Evolutionary conservation across 805 yeast genomes (phyloP), one percentile per base, ranked within the genome.

Genomic region (Teunomyces gatunensis): DNA sequence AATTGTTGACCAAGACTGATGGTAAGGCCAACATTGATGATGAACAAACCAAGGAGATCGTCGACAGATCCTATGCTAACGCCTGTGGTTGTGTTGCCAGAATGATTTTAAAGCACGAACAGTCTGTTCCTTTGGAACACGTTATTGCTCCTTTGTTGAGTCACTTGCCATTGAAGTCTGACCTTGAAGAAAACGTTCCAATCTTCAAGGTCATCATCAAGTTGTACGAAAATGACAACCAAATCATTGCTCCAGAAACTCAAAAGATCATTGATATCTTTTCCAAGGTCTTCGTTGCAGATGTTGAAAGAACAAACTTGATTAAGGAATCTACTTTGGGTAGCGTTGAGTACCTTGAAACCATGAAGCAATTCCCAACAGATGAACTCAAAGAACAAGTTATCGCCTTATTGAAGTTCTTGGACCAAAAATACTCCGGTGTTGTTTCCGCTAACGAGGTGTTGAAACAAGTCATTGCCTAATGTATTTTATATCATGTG

Each of bases 81-180:
- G 96, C 96, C 4, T 86, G 94, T 67, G 99, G 99, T 39, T 94
- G 98, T 79, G 96, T 91, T 48, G 91, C 96, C 13, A 83, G 99
- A 70, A 78, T 94, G 87, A 80, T 87, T 11, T 73, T 88, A 65
- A 84, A 85, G 63, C 79, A 87, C 65, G 83, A 81, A 58, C 71
- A 69, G 33, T 78, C 85, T 32, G 83, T 91, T 56, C 97, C 97
- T 50, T 69, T 89, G 55, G 71, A 67, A 52, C 82, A 78, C 50
- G 90, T 83, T 47, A 80, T 92, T 37, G 73, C 87, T 18, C 95
- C 96, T 43, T 75, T 94, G 60, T 72, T 91, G 52, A 71, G 77
- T 44, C 92, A 87, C 59, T 78, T 94, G 61, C 99, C 99, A 44
- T 79, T 94, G 62, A 80, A 83, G 62, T 83, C 90, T 46, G 97